Percentiles rank a stretch among this genome's conserved stretches.
Evolutionary conservation across 768 basidiomycete genomes (phyloP).

Genomic region (Dendrothele bispora): DNA sequence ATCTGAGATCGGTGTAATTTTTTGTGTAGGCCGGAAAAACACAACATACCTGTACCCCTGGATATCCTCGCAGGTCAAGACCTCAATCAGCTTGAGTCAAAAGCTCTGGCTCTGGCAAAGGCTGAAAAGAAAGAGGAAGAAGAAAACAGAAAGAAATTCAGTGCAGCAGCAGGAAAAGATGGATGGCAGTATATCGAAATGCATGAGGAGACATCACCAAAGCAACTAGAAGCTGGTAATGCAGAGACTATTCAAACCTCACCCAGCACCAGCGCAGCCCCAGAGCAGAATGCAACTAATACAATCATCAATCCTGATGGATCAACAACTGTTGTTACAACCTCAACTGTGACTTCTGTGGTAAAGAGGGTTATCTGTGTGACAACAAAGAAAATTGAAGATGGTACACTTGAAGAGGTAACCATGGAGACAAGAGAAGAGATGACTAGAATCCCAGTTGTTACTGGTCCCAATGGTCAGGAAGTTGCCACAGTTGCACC

Average conservation of each 20-base stretch:
- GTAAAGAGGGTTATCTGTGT: not conserved
- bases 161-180: not conserved
- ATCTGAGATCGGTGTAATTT: no score
- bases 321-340: not conserved
- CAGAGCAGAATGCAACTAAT: no score
- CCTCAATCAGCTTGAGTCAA: conserved; percentile 15
- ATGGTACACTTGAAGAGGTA: not conserved
- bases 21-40: conserved; percentile 5
- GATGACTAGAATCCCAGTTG: no score
- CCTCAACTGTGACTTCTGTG: not conserved
- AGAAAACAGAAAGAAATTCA: not conserved
- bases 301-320: not conserved
- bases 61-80: conserved; percentile 15
- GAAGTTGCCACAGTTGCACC: no score
- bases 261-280: no score
- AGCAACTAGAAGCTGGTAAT: not conserved
- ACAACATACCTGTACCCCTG: conserved; percentile 13
- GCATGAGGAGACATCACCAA: not conserved
- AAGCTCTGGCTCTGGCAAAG: conserved; percentile 10
- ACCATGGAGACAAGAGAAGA: no score
- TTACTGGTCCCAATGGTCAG: no score
- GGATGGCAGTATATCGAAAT: conserved; percentile 7
- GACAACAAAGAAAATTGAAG: not conserved
- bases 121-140: conserved; percentile 12
- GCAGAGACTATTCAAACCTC: not conserved